Percentiles rank a stretch among this genome's conserved stretches.
phyloP scores from a whole-genome alignment of 768 basidiomycete genomes.

The Boletus vinaceobasis region DNA sequence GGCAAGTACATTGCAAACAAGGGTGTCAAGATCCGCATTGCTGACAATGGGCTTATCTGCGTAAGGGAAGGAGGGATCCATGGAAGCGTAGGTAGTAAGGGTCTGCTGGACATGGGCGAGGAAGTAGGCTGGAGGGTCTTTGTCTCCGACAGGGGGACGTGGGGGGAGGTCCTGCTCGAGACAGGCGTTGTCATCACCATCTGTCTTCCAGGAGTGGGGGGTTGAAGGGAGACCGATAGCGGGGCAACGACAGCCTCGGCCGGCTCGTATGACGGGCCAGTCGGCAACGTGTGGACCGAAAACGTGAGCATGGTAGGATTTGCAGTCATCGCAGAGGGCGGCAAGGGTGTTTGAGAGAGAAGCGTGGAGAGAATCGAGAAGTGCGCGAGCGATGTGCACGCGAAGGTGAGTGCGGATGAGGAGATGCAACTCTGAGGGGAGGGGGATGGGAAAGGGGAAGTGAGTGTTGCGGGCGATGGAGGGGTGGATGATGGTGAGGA shows the following conservation, averaged over 20 bases:
- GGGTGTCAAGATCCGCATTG: conserved; percentile 40
- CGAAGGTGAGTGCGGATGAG: conserved; percentile 49
- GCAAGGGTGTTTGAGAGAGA: conserved; percentile 34
- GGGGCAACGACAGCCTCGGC: conserved; percentile 46
- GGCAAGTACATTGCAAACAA: conserved; percentile 39
- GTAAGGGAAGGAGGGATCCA: conserved; percentile 31
- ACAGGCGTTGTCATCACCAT: conserved; percentile 9
- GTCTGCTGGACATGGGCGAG: conserved; percentile 39
- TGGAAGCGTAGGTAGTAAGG: conserved; percentile 47
- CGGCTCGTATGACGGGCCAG: conserved; percentile 48
- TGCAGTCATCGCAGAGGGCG: conserved; percentile 46
- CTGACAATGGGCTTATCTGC: conserved; percentile 17
- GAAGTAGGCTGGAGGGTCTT: conserved; percentile 32
- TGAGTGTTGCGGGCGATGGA: conserved; percentile 34
- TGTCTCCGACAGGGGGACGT: conserved; percentile 33
- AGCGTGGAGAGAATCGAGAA: conserved; percentile 40
- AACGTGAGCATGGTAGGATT: conserved; percentile 50
- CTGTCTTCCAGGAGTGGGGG: conserved; percentile 6
- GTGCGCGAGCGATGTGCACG: conserved; percentile 38
- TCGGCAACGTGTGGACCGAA: conserved; percentile 51
- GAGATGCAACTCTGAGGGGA: conserved; percentile 54
- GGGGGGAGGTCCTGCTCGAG: conserved; percentile 19
- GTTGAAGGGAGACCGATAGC: conserved; percentile 19
- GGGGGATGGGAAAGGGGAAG: conserved; percentile 22
- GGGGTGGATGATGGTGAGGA: conserved; percentile 48